Evolutionary conservation across 1,284 basidiomycete species (phyloP).

Genomic region (Volvariella surrecta): DNA sequence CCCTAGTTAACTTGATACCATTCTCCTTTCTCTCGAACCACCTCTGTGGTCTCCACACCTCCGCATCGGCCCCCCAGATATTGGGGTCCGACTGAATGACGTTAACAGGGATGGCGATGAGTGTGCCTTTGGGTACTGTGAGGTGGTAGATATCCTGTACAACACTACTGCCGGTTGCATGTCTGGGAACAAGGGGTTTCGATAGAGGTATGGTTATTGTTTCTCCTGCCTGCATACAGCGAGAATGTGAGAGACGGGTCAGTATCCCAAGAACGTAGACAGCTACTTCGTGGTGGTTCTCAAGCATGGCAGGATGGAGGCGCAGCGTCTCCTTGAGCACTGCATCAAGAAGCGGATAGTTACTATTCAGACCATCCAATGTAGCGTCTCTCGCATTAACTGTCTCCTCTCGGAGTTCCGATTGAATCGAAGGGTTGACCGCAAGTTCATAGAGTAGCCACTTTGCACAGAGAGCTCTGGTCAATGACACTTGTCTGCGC

Average conservation of each 20-base stretch:
- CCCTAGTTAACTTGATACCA: constrained; percentile 23
- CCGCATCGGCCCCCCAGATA: constrained; percentile 49
- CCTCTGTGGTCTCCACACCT: constrained; percentile 46
- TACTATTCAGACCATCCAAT: constrained; percentile 38
- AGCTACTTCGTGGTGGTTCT: constrained; percentile 49
- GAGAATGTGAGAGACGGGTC: not conserved
- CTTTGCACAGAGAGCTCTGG: no score
- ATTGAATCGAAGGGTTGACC: constrained; percentile 34
- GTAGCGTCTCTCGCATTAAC: constrained; percentile 31
- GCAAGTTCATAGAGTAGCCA: constrained; percentile 54
- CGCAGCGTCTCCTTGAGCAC: constrained; percentile 50
- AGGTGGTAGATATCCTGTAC: constrained; percentile 26
- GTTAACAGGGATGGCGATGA: constrained; percentile 46
- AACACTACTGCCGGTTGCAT: no score
- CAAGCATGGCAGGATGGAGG: constrained; percentile 47
- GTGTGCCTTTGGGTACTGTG: constrained; percentile 45
- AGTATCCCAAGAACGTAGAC: not conserved
- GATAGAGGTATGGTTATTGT: constrained; percentile 41
- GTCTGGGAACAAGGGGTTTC: constrained; percentile 24
- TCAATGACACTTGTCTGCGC: no score
- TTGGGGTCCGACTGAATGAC: constrained; percentile 44
- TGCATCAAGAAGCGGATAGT: constrained; percentile 44
- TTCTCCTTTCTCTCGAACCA: constrained; percentile 37
- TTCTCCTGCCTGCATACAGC: constrained; percentile 30
- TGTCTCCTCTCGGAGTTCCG: constrained; percentile 41